Percentiles rank a stretch among this genome's conserved stretches.
Evolutionary conservation across 2,329 filamentous ascomycete species (phyloP).

Genomic region (Colletotrichum endophyticum): DNA sequence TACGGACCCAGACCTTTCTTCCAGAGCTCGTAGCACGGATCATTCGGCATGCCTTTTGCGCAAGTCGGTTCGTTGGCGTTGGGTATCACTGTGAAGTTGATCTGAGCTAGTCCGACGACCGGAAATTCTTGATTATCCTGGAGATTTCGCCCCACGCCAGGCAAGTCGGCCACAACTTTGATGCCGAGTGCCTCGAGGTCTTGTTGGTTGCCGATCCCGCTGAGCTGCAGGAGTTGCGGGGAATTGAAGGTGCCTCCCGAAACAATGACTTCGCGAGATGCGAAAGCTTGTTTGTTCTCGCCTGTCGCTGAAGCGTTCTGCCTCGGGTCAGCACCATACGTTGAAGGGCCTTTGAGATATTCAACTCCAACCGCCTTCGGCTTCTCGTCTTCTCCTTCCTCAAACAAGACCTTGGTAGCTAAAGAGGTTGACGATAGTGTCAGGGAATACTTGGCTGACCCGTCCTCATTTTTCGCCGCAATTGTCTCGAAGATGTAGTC

Average conservation of each 20-base stretch:
- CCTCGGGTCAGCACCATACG: constrained; percentile 44
- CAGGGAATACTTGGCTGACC: constrained; percentile 50
- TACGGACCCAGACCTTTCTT: constrained; percentile 30
- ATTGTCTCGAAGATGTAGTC: constrained; percentile 26
- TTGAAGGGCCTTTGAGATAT: constrained; percentile 41
- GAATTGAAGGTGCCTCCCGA: constrained; percentile 51
- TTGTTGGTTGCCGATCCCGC: constrained; percentile 43
- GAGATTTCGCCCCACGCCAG: constrained; percentile 47
- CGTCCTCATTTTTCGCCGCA: constrained; percentile 45
- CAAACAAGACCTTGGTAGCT: constrained; percentile 42
- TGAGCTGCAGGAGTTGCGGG: constrained; percentile 49
- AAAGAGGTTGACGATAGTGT: constrained; percentile 39
- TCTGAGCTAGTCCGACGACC: constrained; percentile 27
- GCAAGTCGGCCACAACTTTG: constrained; percentile 53
- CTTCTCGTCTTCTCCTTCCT: neutral
- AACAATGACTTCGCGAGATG: constrained; percentile 50
- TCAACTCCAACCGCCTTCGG: constrained; percentile 44
- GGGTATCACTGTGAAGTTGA: constrained; percentile 25
- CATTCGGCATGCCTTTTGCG: constrained; percentile 33
- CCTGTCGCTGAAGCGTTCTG: constrained; percentile 29
- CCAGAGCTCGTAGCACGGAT: constrained; percentile 43
- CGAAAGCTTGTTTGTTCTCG: constrained; percentile 28
- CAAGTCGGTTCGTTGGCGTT: constrained; percentile 25
- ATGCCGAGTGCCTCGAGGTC: constrained; percentile 52
- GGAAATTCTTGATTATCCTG: constrained; percentile 46